phyloP scores from a whole-genome alignment of 768 basidiomycete species.

The Chiua virens region DNA sequence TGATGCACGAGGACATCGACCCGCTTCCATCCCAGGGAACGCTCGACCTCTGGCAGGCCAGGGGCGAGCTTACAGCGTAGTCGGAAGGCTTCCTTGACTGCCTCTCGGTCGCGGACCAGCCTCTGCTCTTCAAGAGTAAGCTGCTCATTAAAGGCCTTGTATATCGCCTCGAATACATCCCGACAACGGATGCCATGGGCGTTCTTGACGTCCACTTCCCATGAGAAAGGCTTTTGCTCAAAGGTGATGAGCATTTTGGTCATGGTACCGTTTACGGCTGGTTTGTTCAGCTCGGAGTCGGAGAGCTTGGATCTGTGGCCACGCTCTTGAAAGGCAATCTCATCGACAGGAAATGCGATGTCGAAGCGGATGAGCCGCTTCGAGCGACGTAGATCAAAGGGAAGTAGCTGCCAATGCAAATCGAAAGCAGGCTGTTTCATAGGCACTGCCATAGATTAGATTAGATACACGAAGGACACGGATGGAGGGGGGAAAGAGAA shows the following conservation, averaged over 20 bases:
- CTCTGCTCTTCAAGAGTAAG: constrained; percentile 47
- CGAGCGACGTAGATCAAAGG: constrained; percentile 34
- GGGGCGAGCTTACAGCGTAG: constrained; percentile 45
- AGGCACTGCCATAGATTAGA: constrained; percentile 34
- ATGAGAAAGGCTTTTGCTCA: constrained; percentile 33
- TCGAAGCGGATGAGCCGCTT: constrained; percentile 50
- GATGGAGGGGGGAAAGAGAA: not conserved
- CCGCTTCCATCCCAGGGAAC: constrained; percentile 50
- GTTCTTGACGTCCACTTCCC: constrained; percentile 45
- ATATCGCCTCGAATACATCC: constrained; percentile 61
- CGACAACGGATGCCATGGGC: constrained; percentile 47
- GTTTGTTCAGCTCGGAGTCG: constrained; percentile 40
- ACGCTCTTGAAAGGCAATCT: constrained; percentile 23
- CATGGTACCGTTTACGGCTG: constrained; percentile 43
- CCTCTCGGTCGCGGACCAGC: constrained; percentile 26
- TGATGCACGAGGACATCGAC: constrained; percentile 55
- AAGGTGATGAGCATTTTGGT: constrained; percentile 53
- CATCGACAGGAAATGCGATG: constrained; percentile 44
- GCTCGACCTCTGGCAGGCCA: constrained; percentile 41
- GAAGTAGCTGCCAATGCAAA: constrained; percentile 51
- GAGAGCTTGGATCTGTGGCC: constrained; percentile 30
- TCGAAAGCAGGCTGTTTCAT: constrained; percentile 42
- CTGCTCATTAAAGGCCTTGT: constrained; percentile 44
- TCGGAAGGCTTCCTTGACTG: constrained; percentile 43
- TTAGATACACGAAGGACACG: constrained; percentile 19